Evolutionary conservation across 2,329 filamentous ascomycete species (phyloP), one percentile per base, ranked within the genome.

Genomic region (Aureobasidium sp.): DNA sequence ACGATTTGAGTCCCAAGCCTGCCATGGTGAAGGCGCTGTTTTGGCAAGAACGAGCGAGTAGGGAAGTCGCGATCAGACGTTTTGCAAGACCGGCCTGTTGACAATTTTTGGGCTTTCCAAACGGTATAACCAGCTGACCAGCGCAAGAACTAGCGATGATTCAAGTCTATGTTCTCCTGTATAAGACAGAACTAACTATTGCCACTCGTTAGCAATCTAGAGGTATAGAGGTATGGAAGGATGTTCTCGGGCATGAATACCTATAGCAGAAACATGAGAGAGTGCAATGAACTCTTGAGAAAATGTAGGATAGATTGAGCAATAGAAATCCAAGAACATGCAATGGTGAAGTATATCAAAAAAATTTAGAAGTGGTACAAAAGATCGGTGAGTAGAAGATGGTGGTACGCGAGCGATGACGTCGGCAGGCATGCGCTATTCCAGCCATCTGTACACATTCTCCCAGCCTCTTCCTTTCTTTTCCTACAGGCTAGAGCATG

Each of bases 321-420:
- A 32, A 49, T 9, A 49, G 16, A 49, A 11, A 11, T 10, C 16
- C 9, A 44, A 13, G n/a, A 25, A 9, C 7, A 32, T 32, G 27
- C 37, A 32, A 47, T 25, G 37, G 13, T 4, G 14, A 47, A 47
- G 32, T 55, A 47, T 47, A 58, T 58, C 34, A 29, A 37, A 30
- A 42, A 50, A 16, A 25, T 55, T 55, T 8, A 58, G 21, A 58
- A 47, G 54, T 58, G 9, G 54, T 58, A 58, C 54, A 37, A 44
- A 58, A 58, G 41, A 58, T 58, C 54, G 54, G 54, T 58, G 54
- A 58, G 34, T 16, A 58, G 37, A 45, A 45, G 54, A 25, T 58
- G 13, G 42, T 58, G 54, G 47, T 58, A 37, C 42, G 41, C 54
- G 42, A 58, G 9, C 39, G 9, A 58, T 58, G 54, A 58, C 42